Base-by-base conservation (phyloP, 495 filamentous ascomycete species). In the Hypoxylon crocopeplum region DNA sequence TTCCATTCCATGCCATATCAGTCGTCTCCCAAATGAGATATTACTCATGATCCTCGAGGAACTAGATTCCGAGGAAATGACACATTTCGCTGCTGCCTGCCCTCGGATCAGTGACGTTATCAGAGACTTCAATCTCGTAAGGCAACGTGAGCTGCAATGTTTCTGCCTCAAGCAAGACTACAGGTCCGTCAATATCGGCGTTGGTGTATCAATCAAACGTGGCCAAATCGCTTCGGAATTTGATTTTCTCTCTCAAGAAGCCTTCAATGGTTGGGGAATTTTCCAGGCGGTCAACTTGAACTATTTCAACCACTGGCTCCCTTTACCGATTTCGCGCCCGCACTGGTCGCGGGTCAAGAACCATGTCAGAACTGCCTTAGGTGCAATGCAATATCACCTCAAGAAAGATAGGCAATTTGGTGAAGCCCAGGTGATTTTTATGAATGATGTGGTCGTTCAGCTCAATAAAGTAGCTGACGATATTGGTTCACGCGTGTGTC, bases 381-480 rank as follows among this genome's bases (percentile, higher is more conserved):
- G 16, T 0, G 21, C 8, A 1, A 57, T 79, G 6, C 21, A 54
- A 0, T 2, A 1, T 1, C 48, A 48, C 2, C 59, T 66, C 17
- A 44, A 20, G 16, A 64, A 67, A 16, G 55, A 17, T 34, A 53
- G 37, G 36, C 4, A 29, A 1, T 55, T 67, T 30, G 54, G 37
- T 13, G 38, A 37, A 20, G 62, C 71, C 16, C 34, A 69, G 12
- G 75, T 78, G n/a, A 48, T 83, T 5, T 82, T 82, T 65, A 80
- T 83, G 78, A 82, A 75, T 48, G 72, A 79, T 39, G 69, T 82
- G 13, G 75, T 82, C 5, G 77, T 81, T 30, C 71, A 75, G n/a
- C 74, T 81, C 25, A 80, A 74, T 62, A 32, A 70, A 10, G 68
- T 70, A 46, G 16, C 44, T 19, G 59, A 19, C 7, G 29, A 7